These are phyloP conservation scores for Hypoxylon rubiginosum DNA, from an alignment of 2,329 filamentous ascomycete genomes.

Conservation along the genomic window DNA sequence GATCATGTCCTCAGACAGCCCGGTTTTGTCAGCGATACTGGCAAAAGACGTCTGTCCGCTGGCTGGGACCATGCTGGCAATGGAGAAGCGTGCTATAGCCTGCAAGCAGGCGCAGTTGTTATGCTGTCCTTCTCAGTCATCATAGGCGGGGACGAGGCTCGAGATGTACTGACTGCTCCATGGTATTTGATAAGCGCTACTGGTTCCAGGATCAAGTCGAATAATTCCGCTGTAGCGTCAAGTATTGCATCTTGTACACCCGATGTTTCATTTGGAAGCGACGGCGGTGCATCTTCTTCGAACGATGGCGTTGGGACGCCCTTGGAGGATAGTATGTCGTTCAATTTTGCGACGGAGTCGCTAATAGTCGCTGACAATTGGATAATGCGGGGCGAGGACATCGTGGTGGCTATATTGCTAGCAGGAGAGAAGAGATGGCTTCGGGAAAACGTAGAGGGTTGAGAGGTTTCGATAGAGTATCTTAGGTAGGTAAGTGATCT, in stretches of 20 bases:
- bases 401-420: background rate
- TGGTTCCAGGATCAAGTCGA: constrained; percentile 64
- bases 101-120: constrained; percentile 40
- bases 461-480: no score
- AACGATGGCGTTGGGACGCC: constrained; percentile 35
- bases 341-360: constrained; percentile 13
- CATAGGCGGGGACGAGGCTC: background rate
- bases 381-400: constrained; percentile 1
- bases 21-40: constrained; percentile 38
- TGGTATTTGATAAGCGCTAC: constrained; percentile 48
- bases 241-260: constrained; percentile 37
- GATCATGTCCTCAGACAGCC: constrained; percentile 41
- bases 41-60: constrained; percentile 37
- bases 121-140: constrained; percentile 20
- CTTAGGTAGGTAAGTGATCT: no score
- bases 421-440: no score
- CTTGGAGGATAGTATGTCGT: constrained; percentile 15
- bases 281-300: constrained; percentile 29
- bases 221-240: constrained; percentile 42
- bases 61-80: constrained; percentile 45
- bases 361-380: constrained; percentile 18
- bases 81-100: constrained; percentile 47
- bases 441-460: no score
- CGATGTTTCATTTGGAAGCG: constrained; percentile 26
- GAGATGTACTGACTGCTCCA: constrained; percentile 28